Base-by-base conservation (phyloP, 2,329 filamentous ascomycete species). In the Tolypocladium album region DNA sequence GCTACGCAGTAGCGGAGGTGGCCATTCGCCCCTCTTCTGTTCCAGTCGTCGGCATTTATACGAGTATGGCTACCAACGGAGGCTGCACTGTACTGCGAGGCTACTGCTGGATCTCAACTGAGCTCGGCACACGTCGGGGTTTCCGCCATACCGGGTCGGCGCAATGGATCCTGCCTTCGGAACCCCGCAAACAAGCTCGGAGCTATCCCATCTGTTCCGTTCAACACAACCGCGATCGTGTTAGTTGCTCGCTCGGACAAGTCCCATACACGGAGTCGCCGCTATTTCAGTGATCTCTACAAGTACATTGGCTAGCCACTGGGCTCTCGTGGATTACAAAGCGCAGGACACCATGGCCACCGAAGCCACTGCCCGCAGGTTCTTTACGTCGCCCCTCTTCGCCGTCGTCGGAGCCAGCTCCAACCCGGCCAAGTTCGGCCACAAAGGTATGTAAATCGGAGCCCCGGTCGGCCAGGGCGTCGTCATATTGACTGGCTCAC, bases 361-460 rank as follows among this genome's bases (percentile, higher is more conserved):
- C 77, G 87, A 92, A 71, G 80, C 85, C 55, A 83, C 88, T 55
- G 86, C 91, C 55, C 86, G 85, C 64, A 80, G 81, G 15, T 97
- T 97, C 81, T 96, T 97, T 78, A 81, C 84, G 4, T 88, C 88
- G 9, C 84, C 88, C 34, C 80, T 82, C 65, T 96, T 93, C 72
- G 92, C 93, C 61, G 93, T 97, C 36, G 91, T 92, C 24, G 93
- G 93, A 67, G 93, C 93, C 43, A 93, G 88, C 71, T 89, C 89
- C 58, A 91, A 96, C 75, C 80, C 88, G 47, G 78, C 80, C 70
- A 97, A 96, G 74, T 97, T 89, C 70, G 93, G 94, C 31, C 88
- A 96, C 74, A 92, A 91, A 78, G 86, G 92, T 92, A 74, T 61
- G 77, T 69, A 42, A 36, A 42, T 13, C 17, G 13, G 13, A 5